A percentile compares a stretch with the other conserved stretches of the same genome.
phyloP scores from a whole-genome alignment of 2,329 filamentous ascomycete species.

The Colletotrichum somersetense region DNA sequence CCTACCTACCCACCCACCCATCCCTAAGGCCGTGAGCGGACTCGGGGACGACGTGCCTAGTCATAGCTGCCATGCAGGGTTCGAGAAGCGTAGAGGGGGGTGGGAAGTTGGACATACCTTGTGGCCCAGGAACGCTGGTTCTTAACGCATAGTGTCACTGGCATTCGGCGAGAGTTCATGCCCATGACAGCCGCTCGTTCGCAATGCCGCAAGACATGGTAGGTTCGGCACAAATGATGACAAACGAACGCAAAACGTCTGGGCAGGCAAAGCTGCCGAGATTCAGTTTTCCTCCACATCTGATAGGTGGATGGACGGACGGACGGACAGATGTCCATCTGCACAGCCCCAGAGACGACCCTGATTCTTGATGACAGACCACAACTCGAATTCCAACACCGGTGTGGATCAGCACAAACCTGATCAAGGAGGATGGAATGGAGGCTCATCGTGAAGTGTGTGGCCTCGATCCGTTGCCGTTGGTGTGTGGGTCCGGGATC shows the following conservation, averaged over 20 bases:
- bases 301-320: conserved; percentile 3
- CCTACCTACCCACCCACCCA: background rate
- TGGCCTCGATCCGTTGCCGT: conserved; percentile 8
- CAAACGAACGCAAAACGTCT: conserved; percentile 3
- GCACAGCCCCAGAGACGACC: conserved; percentile 32
- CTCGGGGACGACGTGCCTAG: conserved; percentile 20
- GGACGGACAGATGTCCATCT: conserved; percentile 1
- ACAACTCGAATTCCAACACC: conserved; percentile 9
- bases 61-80: conserved; percentile 38
- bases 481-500: conserved; percentile 24
- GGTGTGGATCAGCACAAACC: conserved; percentile 26
- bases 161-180: conserved; percentile 4
- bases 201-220: conserved; percentile 3
- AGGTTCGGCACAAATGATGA: conserved; percentile 10
- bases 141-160: conserved; percentile 22
- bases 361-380: conserved; percentile 26
- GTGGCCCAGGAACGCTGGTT: conserved; percentile 29
- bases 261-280: conserved; percentile 31
- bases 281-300: conserved; percentile 1
- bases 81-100: conserved; percentile 30
- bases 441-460: conserved; percentile 5
- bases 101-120: background rate
- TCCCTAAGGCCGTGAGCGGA: conserved; percentile 18
- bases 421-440: conserved; percentile 20
- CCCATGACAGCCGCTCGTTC: conserved; percentile 8